These are phyloP conservation scores for Odonthalia washingtoniensis DNA, from an alignment of 31 red algal species.

Conservation along the genomic window DNA sequence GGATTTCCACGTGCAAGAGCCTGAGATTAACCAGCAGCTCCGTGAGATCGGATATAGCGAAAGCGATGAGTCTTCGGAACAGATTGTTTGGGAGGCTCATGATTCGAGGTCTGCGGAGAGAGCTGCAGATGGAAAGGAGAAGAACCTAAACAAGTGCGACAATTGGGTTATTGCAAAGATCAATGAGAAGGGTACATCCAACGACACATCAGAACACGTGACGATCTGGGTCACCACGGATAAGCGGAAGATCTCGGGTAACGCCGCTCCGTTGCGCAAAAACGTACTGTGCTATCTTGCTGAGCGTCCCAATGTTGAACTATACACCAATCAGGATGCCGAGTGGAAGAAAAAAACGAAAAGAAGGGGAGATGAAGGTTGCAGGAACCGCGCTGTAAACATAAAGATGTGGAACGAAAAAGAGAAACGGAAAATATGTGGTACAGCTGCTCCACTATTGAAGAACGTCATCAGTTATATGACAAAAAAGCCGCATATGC, in stretches of 20 bases:
- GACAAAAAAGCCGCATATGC: constrained; percentile 80
- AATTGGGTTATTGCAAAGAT: no score
- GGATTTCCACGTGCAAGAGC: no score
- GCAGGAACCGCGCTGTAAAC: not conserved
- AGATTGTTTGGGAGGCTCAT: no score
- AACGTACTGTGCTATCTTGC: constrained; percentile 76
- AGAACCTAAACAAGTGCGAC: no score
- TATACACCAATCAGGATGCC: constrained; percentile 83
- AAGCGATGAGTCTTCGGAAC: no score
- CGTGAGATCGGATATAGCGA: no score
- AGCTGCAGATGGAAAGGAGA: no score
- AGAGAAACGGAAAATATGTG: constrained; percentile 87
- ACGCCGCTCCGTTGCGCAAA: constrained; percentile 85
- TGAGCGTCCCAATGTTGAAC: constrained; percentile 80
- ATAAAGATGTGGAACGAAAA: constrained; percentile 90
- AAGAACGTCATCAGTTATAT: constrained; percentile 91
- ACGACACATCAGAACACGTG: constrained; percentile 63
- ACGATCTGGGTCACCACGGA: constrained; percentile 85
- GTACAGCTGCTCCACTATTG: constrained; percentile 89
- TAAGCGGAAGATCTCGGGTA: constrained; percentile 87
- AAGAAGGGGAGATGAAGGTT: not conserved
- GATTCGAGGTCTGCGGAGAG: no score
- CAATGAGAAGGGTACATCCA: no score
- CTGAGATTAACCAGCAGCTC: no score
- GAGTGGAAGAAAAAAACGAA: constrained; percentile 10